These are phyloP conservation scores for Filobasidium uniguttulatum DNA, from an alignment of 1,284 basidiomycete genomes.

Conservation along the genomic window DNA sequence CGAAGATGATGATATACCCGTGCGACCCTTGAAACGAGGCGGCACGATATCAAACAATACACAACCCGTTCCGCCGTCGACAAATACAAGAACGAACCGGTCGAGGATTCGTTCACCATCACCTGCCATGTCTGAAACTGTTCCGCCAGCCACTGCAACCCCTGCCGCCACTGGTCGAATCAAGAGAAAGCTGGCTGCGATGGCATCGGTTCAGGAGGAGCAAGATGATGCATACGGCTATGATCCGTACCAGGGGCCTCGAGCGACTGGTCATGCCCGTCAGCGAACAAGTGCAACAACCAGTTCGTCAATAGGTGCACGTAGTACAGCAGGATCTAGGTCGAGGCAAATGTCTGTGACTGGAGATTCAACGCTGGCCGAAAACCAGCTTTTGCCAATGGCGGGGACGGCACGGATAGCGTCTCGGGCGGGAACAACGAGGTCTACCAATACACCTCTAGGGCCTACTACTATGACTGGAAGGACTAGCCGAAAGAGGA, in stretches of 20 bases:
- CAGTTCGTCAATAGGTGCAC: too few species aligned
- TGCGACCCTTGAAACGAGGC: neutral
- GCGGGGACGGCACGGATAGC: neutral
- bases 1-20: slow-evolving; percentile 2
- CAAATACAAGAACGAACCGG: too few species aligned
- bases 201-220: too few species aligned
- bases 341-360: neutral
- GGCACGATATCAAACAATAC: too few species aligned
- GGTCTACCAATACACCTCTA: neutral
- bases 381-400: neutral
- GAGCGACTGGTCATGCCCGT: too few species aligned
- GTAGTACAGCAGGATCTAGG: too few species aligned
- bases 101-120: too few species aligned
- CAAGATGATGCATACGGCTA: too few species aligned
- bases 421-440: neutral
- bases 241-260: too few species aligned
- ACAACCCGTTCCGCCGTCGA: too few species aligned
- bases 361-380: neutral
- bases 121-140: too few species aligned
- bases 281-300: too few species aligned
- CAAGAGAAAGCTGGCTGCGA: neutral
- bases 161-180: neutral
- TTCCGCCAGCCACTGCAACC: neutral
- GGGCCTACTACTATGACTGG: neutral
- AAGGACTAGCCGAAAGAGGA: neutral